A percentile compares a stretch with the other conserved stretches of the same genome.
phyloP scores from a whole-genome alignment of 148 eudicot genomes.

The Spergularia marina region DNA sequence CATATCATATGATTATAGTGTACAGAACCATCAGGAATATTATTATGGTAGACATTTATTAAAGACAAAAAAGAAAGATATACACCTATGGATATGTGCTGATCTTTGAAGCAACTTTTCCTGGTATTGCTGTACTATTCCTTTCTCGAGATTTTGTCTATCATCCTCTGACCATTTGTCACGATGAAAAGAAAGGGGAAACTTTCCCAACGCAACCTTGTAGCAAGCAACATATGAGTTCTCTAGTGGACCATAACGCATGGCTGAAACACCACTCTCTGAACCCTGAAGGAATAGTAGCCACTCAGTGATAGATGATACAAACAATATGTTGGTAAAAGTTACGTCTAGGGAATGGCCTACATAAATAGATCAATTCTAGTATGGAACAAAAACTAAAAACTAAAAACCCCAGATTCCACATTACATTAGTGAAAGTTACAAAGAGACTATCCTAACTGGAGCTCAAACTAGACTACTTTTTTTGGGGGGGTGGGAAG shows the following conservation, averaged over 20 bases:
- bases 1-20: neutral
- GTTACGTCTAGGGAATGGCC: neutral
- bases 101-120: constrained; percentile 49
- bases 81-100: constrained; percentile 47
- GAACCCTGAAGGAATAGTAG: constrained; percentile 36
- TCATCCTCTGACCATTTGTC: constrained; percentile 70
- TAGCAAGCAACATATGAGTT: constrained; percentile 69
- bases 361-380: neutral
- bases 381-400: constrained; percentile 1
- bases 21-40: neutral
- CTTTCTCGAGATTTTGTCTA: constrained; percentile 55
- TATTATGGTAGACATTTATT: neutral
- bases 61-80: neutral
- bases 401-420: constrained; percentile 1
- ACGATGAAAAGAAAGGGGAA: constrained; percentile 46
- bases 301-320: constrained; percentile 8
- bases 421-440: neutral
- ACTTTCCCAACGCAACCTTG: constrained; percentile 46
- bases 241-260: constrained; percentile 63
- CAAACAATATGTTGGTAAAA: neutral
- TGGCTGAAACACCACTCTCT: constrained; percentile 42
- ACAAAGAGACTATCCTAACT: neutral
- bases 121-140: constrained; percentile 73
- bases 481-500: too few species aligned
- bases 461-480: neutral